Evolutionary conservation across 176 grass and related monocot species (phyloP).

Genomic region (Bonia amplexicaulis): DNA sequence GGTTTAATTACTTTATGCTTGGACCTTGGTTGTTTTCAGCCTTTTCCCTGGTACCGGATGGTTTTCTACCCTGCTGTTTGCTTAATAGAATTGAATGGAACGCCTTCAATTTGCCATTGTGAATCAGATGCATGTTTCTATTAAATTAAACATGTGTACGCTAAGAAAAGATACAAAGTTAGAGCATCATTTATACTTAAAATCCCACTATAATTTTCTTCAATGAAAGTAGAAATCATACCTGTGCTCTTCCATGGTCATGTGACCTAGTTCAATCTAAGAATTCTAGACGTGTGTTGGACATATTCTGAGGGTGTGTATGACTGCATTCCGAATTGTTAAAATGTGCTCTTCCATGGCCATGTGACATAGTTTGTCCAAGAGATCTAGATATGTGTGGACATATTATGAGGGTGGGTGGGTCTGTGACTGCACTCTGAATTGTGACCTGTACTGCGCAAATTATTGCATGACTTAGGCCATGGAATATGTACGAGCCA

Average conservation of each 20-base stretch:
- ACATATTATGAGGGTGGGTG: not conserved
- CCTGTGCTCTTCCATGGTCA: not conserved
- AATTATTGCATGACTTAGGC: not conserved
- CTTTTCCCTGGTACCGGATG: slow-evolving; percentile 82
- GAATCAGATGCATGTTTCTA: not conserved
- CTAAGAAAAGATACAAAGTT: not conserved
- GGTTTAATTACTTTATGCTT: slow-evolving; percentile 1
- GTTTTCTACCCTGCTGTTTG: slow-evolving; percentile 6
- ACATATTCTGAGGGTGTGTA: not conserved
- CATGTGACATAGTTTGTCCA: not conserved
- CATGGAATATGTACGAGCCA: not conserved
- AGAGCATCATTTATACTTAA: not conserved
- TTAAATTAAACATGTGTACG: not conserved
- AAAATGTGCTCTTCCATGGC: not conserved
- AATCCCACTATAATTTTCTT: not conserved
- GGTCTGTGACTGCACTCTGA: not conserved
- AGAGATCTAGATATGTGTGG: not conserved
- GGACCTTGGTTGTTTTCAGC: slow-evolving; percentile 44
- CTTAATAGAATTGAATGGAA: not conserved
- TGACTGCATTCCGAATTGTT: not conserved
- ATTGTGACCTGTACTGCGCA: not conserved
- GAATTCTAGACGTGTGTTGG: not conserved
- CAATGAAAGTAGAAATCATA: not conserved
- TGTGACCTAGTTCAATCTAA: slow-evolving; percentile 1
- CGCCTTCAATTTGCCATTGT: not conserved